Base-by-base conservation (phyloP, 441 rosid species). In the Francoa sonchifolia region DNA sequence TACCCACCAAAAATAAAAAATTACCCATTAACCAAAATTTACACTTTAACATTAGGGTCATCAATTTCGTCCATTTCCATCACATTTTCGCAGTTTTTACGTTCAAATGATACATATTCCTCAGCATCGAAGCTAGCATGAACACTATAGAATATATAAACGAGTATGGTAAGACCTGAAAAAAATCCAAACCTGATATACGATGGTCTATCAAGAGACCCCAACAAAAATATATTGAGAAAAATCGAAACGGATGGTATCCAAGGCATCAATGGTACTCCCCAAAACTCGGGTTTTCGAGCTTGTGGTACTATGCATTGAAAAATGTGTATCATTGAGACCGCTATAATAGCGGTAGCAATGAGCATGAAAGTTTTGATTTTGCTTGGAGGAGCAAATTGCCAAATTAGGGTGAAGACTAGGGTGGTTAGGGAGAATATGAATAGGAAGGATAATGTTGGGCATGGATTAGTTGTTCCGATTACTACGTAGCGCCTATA, bases 211-310 rank as follows among this genome's bases (percentile, higher is more conserved):
- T 69, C 83, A 8, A 85, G 67, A 39, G 82, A 65, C 26, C 96
- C 98, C 19, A 89, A 44, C 45, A 89, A 55, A 55, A 89, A 89
- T 9, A 89, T 71, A 66, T 85, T 79, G 64, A 85, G 42, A 58
- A 76, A 82, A 54, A 89, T 77, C 5, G 96, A 89, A 6, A 61
- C 52, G 21, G 79, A 72, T 0, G 98, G 98, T 26, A 74, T 68
- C 92, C 83, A 79, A 0, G 98, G 98, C 96, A 89, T 85, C 38
- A 77, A 50, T 0, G 98, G 94, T 33, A 82, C 81, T 1, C 89
- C 86, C 98, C 98, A 89, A 20, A 89, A 65, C 59, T 84, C 88
- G 0, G 97, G 97, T 32, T 63, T 75, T 37, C 72, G 58, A 2
- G 66, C 86, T 34, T 81, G 94, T 8, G 79, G 85, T 43, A 79